phyloP scores from a whole-genome alignment of 1,284 basidiomycete species.

The Ceratorhiza oryzae-sativae region DNA sequence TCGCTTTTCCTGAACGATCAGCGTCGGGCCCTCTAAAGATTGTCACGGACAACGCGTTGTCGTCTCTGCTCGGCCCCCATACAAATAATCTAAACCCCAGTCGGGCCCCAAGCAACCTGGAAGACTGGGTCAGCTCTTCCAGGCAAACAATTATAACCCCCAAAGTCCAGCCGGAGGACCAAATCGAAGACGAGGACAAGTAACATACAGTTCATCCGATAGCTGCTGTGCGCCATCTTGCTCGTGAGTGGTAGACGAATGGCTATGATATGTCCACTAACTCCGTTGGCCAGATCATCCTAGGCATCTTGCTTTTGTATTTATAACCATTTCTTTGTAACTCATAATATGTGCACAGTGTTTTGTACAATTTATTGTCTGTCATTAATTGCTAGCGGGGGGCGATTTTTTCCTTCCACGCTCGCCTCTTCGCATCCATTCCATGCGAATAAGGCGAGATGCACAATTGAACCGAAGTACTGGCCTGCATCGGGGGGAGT shows the following conservation, averaged over 20 bases:
- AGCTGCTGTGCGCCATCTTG: not conserved
- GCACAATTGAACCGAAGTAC: not conserved
- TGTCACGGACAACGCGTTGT: constrained; percentile 12
- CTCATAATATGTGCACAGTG: not conserved
- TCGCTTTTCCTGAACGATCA: not conserved
- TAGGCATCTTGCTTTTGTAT: not conserved
- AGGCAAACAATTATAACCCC: not conserved
- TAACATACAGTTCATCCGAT: not conserved
- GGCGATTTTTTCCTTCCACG: too few relatives aligned
- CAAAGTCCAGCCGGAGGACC: not conserved
- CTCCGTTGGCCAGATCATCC: not conserved
- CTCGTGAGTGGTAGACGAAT: not conserved
- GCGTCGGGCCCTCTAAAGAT: not conserved
- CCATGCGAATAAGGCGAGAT: not conserved
- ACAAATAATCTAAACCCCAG: not conserved
- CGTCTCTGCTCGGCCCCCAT: not conserved
- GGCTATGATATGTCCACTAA: not conserved
- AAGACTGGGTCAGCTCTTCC: constrained; percentile 1
- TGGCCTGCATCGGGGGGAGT: too few relatives aligned
- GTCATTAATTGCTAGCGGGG: too few relatives aligned
- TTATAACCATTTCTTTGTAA: too few relatives aligned
- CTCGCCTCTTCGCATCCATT: too few relatives aligned
- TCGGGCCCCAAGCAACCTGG: not conserved
- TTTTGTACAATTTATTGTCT: not conserved
- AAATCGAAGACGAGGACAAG: not conserved